Conservation (phyloP, 768 basidiomycete genomes). For the Thelephora aurantiotincta region DNA sequence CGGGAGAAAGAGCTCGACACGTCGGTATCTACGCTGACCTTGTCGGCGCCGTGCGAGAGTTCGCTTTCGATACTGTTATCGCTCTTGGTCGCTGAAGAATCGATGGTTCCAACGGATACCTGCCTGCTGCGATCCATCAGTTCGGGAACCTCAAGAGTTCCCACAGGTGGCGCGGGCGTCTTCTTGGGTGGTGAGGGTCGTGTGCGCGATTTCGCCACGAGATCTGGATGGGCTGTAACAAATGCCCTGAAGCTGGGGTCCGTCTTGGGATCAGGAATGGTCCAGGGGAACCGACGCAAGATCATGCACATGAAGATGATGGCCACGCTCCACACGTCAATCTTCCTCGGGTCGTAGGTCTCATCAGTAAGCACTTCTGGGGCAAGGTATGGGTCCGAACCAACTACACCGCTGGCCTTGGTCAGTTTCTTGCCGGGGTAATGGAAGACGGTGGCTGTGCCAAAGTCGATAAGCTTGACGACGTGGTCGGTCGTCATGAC, state of each 20-base stretch:
- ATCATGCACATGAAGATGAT: slow-evolving; percentile 99
- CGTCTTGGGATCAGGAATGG: slow-evolving; percentile 87
- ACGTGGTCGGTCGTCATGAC: slow-evolving; percentile 94
- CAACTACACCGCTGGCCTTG: slow-evolving; percentile 81
- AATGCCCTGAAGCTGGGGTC: slow-evolving; percentile 89
- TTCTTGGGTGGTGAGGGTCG: slow-evolving; percentile 6
- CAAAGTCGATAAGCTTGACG: slow-evolving; percentile 99
- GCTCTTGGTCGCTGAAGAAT: not conserved
- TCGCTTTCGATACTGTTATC: not conserved
- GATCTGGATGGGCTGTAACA: slow-evolving; percentile 85
- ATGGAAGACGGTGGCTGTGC: slow-evolving; percentile 98
- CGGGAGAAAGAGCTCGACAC: not conserved
- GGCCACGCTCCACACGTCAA: slow-evolving; percentile 96
- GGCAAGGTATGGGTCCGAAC: slow-evolving; percentile 95
- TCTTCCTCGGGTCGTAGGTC: slow-evolving; percentile 89
- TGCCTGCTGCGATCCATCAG: not conserved
- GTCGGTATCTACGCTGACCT: not conserved
- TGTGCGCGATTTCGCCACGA: slow-evolving; percentile 25
- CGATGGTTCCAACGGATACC: not conserved
- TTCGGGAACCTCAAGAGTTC: not conserved
- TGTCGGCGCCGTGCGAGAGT: not conserved
- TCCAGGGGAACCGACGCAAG: slow-evolving; percentile 96
- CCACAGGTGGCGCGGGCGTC: not conserved
- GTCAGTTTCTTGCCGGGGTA: slow-evolving; percentile 83
- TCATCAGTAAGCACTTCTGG: slow-evolving; percentile 81